Percentiles rank a stretch among this genome's conserved stretches.
Conservation (phyloP, 2,329 filamentous ascomycete species). For the Botrytis cinerea region DNA sequence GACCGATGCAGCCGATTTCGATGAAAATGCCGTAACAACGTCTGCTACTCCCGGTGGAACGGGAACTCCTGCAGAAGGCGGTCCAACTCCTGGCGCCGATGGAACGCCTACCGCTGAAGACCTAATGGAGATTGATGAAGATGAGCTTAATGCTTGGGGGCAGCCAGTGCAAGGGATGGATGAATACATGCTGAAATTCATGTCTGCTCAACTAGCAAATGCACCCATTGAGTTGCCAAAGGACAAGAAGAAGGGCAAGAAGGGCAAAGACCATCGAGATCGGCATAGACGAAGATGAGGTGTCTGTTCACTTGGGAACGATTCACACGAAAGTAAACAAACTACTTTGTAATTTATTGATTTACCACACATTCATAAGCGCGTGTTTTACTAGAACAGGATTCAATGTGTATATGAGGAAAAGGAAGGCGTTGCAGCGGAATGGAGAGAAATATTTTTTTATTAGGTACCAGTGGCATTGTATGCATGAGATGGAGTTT, state of each 20-base stretch:
- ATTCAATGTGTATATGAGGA: slow-evolving; percentile 33
- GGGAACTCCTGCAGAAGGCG: slow-evolving; percentile 38
- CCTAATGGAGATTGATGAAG: slow-evolving; percentile 40
- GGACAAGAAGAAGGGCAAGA: slow-evolving; percentile 65
- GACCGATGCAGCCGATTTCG: slow-evolving; percentile 83
- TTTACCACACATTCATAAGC: slow-evolving; percentile 10
- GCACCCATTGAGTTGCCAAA: slow-evolving; percentile 63
- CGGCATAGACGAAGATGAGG: slow-evolving; percentile 40
- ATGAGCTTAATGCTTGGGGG: slow-evolving; percentile 59
- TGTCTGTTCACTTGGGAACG: neutral
- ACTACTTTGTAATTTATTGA: slow-evolving; percentile 24
- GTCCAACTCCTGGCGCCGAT: slow-evolving; percentile 48
- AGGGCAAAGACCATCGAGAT: slow-evolving; percentile 37
- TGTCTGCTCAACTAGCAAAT: slow-evolving; percentile 62
- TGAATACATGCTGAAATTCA: slow-evolving; percentile 71
- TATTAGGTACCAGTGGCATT: slow-evolving; percentile 4
- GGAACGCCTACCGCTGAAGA: slow-evolving; percentile 33
- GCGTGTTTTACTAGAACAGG: slow-evolving; percentile 27
- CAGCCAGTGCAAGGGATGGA: slow-evolving; percentile 64
- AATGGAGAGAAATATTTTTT: neutral
- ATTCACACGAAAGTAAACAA: neutral
- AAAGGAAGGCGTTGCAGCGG: slow-evolving; percentile 21
- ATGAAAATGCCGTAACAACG: slow-evolving; percentile 56
- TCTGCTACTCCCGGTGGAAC: slow-evolving; percentile 37
- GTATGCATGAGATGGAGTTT: slow-evolving; percentile 18